Percentiles rank a stretch among this genome's conserved stretches.
These are phyloP conservation scores for Erysimum cheiranthoides DNA, from an alignment of 345 rosid species.

Conservation along the genomic window DNA sequence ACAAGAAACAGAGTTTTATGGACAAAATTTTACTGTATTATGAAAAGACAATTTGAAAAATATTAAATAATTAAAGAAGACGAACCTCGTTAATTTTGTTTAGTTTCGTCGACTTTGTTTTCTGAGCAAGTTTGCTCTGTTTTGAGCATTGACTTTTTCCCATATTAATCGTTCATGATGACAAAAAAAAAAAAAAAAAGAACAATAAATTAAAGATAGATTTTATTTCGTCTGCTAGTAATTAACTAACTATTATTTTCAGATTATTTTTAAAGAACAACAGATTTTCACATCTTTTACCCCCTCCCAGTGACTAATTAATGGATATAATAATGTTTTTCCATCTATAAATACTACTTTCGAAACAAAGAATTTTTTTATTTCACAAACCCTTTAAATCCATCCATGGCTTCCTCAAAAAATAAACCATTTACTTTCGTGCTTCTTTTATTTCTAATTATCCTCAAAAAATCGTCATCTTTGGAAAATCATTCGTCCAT, in stretches of 20 bases:
- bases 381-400: neutral
- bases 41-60: neutral
- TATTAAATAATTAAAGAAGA: too few relatives aligned
- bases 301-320: neutral
- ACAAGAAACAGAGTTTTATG: neutral
- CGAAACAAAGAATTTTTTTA: neutral
- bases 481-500: neutral
- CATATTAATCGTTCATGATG: too few relatives aligned
- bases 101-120: too few relatives aligned
- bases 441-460: neutral
- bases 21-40: neutral
- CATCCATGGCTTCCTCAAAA: slow-evolving; percentile 16
- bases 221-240: too few relatives aligned
- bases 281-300: neutral
- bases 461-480: neutral
- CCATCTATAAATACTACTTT: slow-evolving; percentile 16
- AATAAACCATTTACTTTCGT: neutral
- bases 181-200: too few relatives aligned
- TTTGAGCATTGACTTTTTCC: too few relatives aligned
- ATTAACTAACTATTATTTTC: too few relatives aligned
- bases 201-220: neutral
- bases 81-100: too few relatives aligned
- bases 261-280: too few relatives aligned
- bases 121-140: too few relatives aligned
- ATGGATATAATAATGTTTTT: neutral